Evolutionary conservation across 176 grass and related monocot genomes (phyloP).

Genomic region (Neostapfia colusana): DNA sequence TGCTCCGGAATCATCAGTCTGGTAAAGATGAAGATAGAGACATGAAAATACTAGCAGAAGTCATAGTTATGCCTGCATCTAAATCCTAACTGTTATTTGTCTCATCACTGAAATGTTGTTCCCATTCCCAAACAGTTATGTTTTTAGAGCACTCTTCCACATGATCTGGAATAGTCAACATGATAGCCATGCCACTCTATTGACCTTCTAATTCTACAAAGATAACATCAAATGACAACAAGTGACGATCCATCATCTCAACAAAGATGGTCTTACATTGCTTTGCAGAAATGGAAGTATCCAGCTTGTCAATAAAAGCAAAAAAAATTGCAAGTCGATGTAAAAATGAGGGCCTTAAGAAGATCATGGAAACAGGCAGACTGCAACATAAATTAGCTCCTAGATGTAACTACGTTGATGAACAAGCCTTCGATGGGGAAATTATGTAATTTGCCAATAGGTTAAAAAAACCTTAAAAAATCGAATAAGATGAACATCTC

Average conservation of each 20-base stretch:
- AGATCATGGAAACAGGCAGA: background rate
- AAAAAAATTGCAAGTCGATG: too few species aligned
- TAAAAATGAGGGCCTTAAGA: background rate
- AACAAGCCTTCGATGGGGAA: conserved; percentile 1
- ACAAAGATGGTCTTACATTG: background rate
- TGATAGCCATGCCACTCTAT: background rate
- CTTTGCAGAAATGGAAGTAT: background rate
- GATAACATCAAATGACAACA: background rate
- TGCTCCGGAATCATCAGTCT: conserved; percentile 28
- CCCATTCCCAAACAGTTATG: conserved; percentile 13
- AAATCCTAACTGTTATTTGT: conserved; percentile 1
- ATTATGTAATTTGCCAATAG: conserved; percentile 6
- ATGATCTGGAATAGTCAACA: conserved; percentile 17
- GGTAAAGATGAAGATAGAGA: conserved; percentile 19
- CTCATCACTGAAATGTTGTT: background rate
- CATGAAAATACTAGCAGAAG: background rate
- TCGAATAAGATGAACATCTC: conserved; percentile 14
- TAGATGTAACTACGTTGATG: background rate
- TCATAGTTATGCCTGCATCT: conserved; percentile 1
- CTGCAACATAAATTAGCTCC: background rate
- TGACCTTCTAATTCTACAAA: background rate
- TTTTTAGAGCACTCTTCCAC: conserved; percentile 7
- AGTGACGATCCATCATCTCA: conserved; percentile 8
- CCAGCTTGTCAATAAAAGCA: background rate
- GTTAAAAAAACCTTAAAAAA: background rate